Conservation (phyloP, 768 basidiomycete genomes). For the Calocera viscosa region DNA sequence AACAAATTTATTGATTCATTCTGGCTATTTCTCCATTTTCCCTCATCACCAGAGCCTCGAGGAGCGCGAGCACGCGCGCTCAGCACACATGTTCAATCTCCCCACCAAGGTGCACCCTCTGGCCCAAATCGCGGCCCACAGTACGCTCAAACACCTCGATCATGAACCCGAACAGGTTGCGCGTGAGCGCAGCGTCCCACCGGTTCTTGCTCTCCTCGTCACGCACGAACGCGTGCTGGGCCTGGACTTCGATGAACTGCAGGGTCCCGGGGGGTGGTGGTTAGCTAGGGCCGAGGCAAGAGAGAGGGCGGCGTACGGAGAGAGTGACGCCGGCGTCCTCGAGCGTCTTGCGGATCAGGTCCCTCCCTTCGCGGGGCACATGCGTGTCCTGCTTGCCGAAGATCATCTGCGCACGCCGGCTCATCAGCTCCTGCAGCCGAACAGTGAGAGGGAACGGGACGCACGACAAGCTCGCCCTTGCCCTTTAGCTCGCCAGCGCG, state of each 20-base stretch:
- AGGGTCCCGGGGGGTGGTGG: slow-evolving; percentile 12
- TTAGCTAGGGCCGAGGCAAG: not conserved
- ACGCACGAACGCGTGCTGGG: slow-evolving; percentile 92
- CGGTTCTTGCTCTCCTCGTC: slow-evolving; percentile 86
- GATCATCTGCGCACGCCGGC: slow-evolving; percentile 50
- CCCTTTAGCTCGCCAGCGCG: slow-evolving; percentile 58
- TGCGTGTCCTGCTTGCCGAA: slow-evolving; percentile 98
- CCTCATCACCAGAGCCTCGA: too few relatives aligned
- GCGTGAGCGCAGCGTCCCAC: slow-evolving; percentile 88
- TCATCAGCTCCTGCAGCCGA: not conserved
- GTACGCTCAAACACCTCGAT: slow-evolving; percentile 89
- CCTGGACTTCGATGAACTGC: slow-evolving; percentile 90
- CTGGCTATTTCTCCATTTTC: too few relatives aligned
- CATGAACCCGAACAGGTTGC: slow-evolving; percentile 70
- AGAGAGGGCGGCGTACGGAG: slow-evolving; percentile 41
- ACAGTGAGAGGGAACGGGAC: slow-evolving; percentile 19
- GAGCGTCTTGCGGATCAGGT: slow-evolving; percentile 66
- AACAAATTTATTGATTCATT: too few relatives aligned
- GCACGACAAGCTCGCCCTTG: slow-evolving; percentile 74
- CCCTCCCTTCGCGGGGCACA: slow-evolving; percentile 75
- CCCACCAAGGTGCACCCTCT: slow-evolving; percentile 35
- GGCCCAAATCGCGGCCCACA: slow-evolving; percentile 73
- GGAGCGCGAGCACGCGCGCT: slow-evolving; percentile 11
- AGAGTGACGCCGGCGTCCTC: slow-evolving; percentile 64
- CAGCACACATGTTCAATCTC: slow-evolving; percentile 71